These are phyloP conservation scores for Malassezia vespertilionis DNA, from an alignment of 1,284 basidiomycete genomes.

Conservation along the genomic window DNA sequence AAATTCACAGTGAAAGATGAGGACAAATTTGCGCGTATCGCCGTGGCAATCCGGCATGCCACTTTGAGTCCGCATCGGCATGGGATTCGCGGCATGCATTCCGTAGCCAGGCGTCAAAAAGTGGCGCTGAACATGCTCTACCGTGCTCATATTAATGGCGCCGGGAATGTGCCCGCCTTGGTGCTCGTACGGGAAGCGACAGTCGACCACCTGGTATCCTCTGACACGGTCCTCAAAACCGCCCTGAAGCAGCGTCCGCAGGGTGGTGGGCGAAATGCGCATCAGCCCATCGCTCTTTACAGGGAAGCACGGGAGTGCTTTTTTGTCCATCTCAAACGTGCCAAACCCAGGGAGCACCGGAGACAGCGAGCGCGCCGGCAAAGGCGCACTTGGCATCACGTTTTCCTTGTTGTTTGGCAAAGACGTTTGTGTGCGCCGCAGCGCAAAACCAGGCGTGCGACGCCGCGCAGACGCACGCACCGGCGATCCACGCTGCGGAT, in stretches of 20 bases:
- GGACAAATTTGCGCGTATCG: constrained; percentile 60
- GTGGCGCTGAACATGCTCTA: constrained; percentile 66
- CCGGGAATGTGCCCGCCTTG: constrained; percentile 82
- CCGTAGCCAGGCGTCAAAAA: constrained; percentile 56
- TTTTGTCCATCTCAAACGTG: constrained; percentile 56
- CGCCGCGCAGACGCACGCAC: constrained; percentile 7
- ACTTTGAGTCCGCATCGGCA: constrained; percentile 55
- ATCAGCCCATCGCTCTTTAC: constrained; percentile 90
- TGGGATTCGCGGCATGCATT: constrained; percentile 46
- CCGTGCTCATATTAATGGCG: constrained; percentile 83
- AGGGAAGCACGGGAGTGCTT: constrained; percentile 82
- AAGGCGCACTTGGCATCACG: background rate
- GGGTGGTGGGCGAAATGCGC: constrained; percentile 67
- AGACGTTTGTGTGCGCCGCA: constrained; percentile 5
- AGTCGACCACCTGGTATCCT: constrained; percentile 63
- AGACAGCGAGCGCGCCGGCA: background rate
- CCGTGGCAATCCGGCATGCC: constrained; percentile 53
- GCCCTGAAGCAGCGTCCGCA: constrained; percentile 34
- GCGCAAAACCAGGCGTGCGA: background rate
- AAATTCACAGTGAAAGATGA: constrained; percentile 98
- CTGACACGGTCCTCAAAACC: constrained; percentile 32
- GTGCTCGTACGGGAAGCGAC: constrained; percentile 95
- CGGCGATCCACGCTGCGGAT: constrained; percentile 9
- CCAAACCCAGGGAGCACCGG: constrained; percentile 35
- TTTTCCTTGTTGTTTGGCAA: constrained; percentile 8